A percentile compares a stretch with the other conserved stretches of the same genome.
These are phyloP conservation scores for Leccinum variicolor DNA, from an alignment of 768 basidiomycete species.

Conservation along the genomic window DNA sequence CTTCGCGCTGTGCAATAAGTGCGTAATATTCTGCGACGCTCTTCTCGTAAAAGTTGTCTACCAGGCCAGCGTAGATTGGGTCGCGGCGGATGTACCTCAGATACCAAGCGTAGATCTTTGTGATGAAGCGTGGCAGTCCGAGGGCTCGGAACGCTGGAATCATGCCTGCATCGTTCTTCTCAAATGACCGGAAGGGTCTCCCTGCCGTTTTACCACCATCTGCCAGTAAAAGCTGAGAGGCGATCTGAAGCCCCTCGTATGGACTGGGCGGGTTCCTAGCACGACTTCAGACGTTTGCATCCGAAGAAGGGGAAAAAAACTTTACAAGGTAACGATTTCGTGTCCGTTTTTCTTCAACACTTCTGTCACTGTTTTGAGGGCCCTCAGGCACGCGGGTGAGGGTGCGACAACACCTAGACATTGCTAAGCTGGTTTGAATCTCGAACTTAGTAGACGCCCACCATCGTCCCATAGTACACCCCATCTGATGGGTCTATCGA, in stretches of 20 bases:
- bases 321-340: slow-evolving; percentile 51
- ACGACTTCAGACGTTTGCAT: not conserved
- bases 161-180: slow-evolving; percentile 50
- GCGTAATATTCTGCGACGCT: slow-evolving; percentile 48
- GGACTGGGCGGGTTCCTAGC: slow-evolving; percentile 39
- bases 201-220: slow-evolving; percentile 44
- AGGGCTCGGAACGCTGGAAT: slow-evolving; percentile 37
- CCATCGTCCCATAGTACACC: slow-evolving; percentile 66
- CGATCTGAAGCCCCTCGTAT: slow-evolving; percentile 50
- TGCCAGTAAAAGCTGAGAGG: slow-evolving; percentile 48
- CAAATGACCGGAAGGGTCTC: slow-evolving; percentile 36
- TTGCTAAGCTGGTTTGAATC: not conserved
- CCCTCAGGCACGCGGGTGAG: slow-evolving; percentile 59
- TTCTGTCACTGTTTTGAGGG: slow-evolving; percentile 44
- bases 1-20: slow-evolving; percentile 44
- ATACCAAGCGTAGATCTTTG: slow-evolving; percentile 48
- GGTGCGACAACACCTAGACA: slow-evolving; percentile 51
- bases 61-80: slow-evolving; percentile 49
- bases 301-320: no score
- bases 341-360: slow-evolving; percentile 46
- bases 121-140: slow-evolving; percentile 45
- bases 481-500: slow-evolving; percentile 55
- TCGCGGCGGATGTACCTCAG: slow-evolving; percentile 50
- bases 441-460: slow-evolving; percentile 13
- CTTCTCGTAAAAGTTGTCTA: slow-evolving; percentile 48